These are phyloP conservation scores for Magnolia kwangsiensis DNA, from an alignment of 164 flowering plant genomes.

Conservation along the genomic window DNA sequence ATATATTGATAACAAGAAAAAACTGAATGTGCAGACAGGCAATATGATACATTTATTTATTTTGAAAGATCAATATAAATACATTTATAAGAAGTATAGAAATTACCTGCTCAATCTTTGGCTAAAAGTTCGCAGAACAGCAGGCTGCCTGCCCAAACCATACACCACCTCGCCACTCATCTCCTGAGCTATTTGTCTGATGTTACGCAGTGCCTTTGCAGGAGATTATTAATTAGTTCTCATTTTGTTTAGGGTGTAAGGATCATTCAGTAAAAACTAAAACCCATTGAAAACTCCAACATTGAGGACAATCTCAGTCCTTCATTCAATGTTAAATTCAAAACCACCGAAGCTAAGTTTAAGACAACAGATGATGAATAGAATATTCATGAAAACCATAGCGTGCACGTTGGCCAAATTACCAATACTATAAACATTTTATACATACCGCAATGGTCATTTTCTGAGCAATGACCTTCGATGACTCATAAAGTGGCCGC, in stretches of 20 bases:
- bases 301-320: not conserved
- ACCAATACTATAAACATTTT: not conserved
- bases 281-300: not conserved
- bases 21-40: not conserved
- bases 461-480: slow-evolving; percentile 82
- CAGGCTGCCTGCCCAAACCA: slow-evolving; percentile 91
- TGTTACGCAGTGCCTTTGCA: slow-evolving; percentile 69
- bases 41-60: not conserved
- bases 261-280: not conserved
- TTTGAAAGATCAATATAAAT: not conserved
- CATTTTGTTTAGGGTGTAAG: not conserved
- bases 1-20: not conserved
- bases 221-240: slow-evolving; percentile 5
- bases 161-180: slow-evolving; percentile 83
- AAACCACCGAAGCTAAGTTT: not conserved
- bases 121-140: slow-evolving; percentile 88
- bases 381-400: slow-evolving; percentile 2
- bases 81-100: not conserved
- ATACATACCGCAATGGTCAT: slow-evolving; percentile 84
- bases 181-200: slow-evolving; percentile 92
- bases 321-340: not conserved
- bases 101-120: slow-evolving; percentile 84
- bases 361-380: not conserved
- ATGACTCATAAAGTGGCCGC: slow-evolving; percentile 88
- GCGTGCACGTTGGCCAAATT: not conserved